phyloP scores from a whole-genome alignment of 306 rosid species.

The Cucurbita moschata region DNA sequence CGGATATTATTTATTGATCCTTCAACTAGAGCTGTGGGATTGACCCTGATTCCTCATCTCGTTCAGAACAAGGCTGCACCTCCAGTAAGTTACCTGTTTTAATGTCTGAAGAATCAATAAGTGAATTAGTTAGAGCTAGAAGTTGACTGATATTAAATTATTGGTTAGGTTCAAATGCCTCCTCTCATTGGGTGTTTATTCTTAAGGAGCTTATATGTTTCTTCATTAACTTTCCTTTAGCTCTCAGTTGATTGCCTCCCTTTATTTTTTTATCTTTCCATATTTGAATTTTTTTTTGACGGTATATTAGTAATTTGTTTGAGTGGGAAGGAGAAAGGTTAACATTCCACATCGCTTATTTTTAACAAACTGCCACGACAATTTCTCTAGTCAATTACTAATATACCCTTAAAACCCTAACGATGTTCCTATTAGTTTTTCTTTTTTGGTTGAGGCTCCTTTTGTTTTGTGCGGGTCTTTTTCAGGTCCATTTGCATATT shows the following conservation, averaged over 20 bases:
- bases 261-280: background rate
- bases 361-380: background rate
- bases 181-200: background rate
- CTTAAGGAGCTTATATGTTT: background rate
- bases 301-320: too few relatives aligned
- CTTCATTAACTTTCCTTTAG: background rate
- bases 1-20: constrained; percentile 89
- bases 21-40: constrained; percentile 78
- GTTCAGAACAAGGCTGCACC: constrained; percentile 67
- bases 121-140: background rate
- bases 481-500: background rate
- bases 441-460: background rate
- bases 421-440: background rate
- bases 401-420: background rate
- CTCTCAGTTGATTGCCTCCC: background rate
- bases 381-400: background rate
- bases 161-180: background rate
- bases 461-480: background rate
- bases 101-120: background rate
- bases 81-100: constrained; percentile 38
- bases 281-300: too few relatives aligned
- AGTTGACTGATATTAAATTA: background rate
- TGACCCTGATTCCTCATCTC: constrained; percentile 87
- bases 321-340: too few relatives aligned
- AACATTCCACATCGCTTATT: background rate